phyloP scores from a whole-genome alignment of 2,329 filamentous ascomycete genomes.

The Xylaria digitata region DNA sequence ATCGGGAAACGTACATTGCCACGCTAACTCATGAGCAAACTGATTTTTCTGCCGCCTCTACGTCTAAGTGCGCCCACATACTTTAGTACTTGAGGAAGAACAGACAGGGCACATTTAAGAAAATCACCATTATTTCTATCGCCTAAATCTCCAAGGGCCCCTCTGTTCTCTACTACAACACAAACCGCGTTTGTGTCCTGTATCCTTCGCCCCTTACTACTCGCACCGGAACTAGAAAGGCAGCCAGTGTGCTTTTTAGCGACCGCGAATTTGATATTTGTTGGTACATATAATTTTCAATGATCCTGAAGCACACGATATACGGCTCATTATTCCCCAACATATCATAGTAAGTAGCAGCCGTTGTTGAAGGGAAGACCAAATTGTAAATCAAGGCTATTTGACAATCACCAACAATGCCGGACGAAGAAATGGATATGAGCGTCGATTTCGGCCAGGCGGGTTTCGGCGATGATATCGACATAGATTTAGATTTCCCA shows the following conservation, averaged over 20 bases:
- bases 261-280: slow-evolving; percentile 3
- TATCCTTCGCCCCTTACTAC: not conserved
- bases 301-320: slow-evolving; percentile 23
- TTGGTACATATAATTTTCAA: not conserved
- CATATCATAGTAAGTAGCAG: slow-evolving; percentile 9
- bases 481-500: slow-evolving; percentile 52
- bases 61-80: not conserved
- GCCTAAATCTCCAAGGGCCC: not conserved
- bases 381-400: slow-evolving; percentile 11
- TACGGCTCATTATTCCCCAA: slow-evolving; percentile 13
- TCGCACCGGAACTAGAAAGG: not conserved
- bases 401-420: slow-evolving; percentile 43
- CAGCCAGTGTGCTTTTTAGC: not conserved
- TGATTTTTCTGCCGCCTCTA: not conserved
- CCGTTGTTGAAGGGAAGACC: slow-evolving; percentile 13
- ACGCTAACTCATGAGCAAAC: not conserved
- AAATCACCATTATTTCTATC: not conserved
- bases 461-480: slow-evolving; percentile 50
- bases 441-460: slow-evolving; percentile 48
- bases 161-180: not conserved
- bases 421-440: slow-evolving; percentile 52
- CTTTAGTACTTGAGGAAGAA: not conserved
- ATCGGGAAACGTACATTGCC: slow-evolving; percentile 6
- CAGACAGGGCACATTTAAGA: not conserved
- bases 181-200: slow-evolving; percentile 2